Evolutionary conservation across 2,329 filamentous ascomycete species (phyloP).

Genomic region (Colletotrichum sp.): DNA sequence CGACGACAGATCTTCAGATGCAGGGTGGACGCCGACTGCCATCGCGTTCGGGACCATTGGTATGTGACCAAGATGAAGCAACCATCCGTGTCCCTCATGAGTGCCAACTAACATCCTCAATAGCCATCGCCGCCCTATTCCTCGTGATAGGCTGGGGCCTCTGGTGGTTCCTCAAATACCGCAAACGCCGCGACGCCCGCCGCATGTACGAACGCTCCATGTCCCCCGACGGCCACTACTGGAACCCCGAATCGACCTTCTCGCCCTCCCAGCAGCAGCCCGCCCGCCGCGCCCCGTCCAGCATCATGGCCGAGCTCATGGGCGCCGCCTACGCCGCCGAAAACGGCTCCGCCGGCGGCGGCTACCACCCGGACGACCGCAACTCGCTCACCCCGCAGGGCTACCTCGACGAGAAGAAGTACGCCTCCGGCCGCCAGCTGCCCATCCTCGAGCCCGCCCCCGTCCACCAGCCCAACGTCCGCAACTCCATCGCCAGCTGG

Average conservation of each 20-base stretch:
- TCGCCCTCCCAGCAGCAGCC: background rate
- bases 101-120: background rate
- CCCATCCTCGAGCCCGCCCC: slow-evolving; percentile 17
- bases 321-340: slow-evolving; percentile 24
- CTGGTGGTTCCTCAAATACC: slow-evolving; percentile 19
- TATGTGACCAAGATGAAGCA: background rate
- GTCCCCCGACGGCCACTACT: background rate
- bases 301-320: slow-evolving; percentile 27
- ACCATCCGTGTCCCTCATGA: rapidly evolving
- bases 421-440: slow-evolving; percentile 14
- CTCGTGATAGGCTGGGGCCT: slow-evolving; percentile 12
- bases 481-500: slow-evolving; percentile 29
- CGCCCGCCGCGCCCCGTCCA: slow-evolving; percentile 6
- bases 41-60: slow-evolving; percentile 21
- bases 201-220: background rate
- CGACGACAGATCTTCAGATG: background rate
- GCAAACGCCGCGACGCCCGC: background rate
- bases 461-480: slow-evolving; percentile 21
- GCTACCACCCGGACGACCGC: background rate
- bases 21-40: slow-evolving; percentile 14
- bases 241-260: slow-evolving; percentile 2
- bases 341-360: slow-evolving; percentile 16
- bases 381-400: slow-evolving; percentile 11
- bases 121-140: slow-evolving; percentile 10
- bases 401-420: slow-evolving; percentile 23